Evolutionary conservation across 495 filamentous ascomycete genomes (phyloP).

Genomic region (Xylaria grammica): DNA sequence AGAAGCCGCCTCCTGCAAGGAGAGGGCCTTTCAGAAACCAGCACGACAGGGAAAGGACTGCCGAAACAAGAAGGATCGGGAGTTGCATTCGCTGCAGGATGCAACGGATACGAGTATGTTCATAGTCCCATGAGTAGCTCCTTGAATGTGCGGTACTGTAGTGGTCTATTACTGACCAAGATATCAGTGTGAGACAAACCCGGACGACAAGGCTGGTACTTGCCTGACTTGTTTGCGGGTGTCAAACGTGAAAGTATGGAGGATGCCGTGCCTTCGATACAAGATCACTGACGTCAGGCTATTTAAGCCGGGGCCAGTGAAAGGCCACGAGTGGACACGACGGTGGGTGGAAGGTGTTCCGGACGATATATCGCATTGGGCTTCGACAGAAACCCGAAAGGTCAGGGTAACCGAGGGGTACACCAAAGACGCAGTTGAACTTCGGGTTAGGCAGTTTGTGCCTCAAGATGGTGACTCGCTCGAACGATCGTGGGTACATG

Average conservation of each 20-base stretch:
- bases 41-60: conserved; percentile 51
- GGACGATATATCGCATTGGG: conserved; percentile 58
- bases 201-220: conserved; percentile 44
- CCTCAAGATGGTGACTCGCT: conserved; percentile 54
- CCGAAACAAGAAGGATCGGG: conserved; percentile 55
- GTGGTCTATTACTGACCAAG: conserved; percentile 15
- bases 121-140: neutral
- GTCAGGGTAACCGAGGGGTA: conserved; percentile 56
- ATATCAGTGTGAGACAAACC: conserved; percentile 51
- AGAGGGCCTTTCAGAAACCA: conserved; percentile 56
- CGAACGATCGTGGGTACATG: conserved; percentile 50
- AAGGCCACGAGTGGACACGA: conserved; percentile 57
- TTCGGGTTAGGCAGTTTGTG: conserved; percentile 53
- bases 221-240: conserved; percentile 57
- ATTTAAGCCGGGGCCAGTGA: conserved; percentile 56
- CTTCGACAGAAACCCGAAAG: conserved; percentile 41
- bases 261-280: conserved; percentile 54
- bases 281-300: conserved; percentile 59
- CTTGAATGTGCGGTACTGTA: neutral
- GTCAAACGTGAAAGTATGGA: conserved; percentile 45
- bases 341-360: conserved; percentile 55
- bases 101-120: conserved; percentile 59
- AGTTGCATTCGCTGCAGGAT: conserved; percentile 59
- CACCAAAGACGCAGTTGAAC: conserved; percentile 44
- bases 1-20: conserved; percentile 42